phyloP scores from a whole-genome alignment of 805 yeast species.

The Hagleromyces aurorensis region DNA sequence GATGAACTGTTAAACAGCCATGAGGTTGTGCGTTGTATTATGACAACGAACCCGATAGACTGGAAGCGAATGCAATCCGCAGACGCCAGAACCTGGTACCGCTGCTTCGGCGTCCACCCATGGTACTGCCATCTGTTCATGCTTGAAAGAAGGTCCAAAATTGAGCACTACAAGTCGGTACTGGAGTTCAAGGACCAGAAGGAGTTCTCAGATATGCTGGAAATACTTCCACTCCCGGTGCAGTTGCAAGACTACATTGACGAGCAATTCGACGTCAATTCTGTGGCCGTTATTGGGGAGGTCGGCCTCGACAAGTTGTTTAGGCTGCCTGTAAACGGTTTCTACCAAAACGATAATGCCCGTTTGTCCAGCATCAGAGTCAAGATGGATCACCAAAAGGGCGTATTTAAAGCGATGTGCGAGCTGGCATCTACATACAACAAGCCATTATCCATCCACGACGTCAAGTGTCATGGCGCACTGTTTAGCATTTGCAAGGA shows the following conservation, averaged over 20 bases:
- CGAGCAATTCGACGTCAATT: constrained; percentile 10
- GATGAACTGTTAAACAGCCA: constrained; percentile 2
- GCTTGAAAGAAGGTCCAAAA: constrained; percentile 32
- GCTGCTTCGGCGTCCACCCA: constrained; percentile 79
- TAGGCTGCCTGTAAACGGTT: constrained; percentile 56
- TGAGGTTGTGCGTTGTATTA: constrained; percentile 27
- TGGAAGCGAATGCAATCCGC: constrained; percentile 14
- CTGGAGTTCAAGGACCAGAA: constrained; percentile 33
- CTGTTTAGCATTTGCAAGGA: constrained; percentile 36
- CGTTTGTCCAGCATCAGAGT: constrained; percentile 44
- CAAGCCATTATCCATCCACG: constrained; percentile 67
- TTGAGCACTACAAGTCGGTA: constrained; percentile 58
- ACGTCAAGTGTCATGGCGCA: constrained; percentile 71
- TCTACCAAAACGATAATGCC: constrained; percentile 25
- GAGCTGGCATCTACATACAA: constrained; percentile 41
- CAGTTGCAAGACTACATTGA: constrained; percentile 32
- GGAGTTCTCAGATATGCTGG: constrained; percentile 32
- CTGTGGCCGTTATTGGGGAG: constrained; percentile 61
- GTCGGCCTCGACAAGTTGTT: constrained; percentile 82
- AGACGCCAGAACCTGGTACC: constrained; percentile 18
- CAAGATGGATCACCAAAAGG: constrained; percentile 54
- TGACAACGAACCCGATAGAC: constrained; percentile 40
- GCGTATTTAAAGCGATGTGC: constrained; percentile 44
- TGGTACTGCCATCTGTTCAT: constrained; percentile 75
- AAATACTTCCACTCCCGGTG: constrained; percentile 55